Evolutionary conservation across 2,329 filamentous ascomycete species (phyloP), one percentile per base, ranked within the genome.

Genomic region (Diaporthe citri): DNA sequence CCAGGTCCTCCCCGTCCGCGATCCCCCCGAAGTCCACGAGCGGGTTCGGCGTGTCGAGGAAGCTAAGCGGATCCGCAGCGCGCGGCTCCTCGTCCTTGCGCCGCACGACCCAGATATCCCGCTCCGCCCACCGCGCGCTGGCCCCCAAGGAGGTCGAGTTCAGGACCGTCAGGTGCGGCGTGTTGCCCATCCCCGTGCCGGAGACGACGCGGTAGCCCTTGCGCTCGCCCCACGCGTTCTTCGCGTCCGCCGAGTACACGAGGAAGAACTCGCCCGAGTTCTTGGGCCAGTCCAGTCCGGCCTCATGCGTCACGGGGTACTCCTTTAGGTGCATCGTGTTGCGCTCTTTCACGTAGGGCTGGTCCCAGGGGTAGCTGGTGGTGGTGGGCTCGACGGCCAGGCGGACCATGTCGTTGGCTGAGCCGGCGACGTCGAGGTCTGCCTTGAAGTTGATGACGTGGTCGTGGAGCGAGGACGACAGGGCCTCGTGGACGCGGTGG

Each of bases 61-160:
- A 80, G 75, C 86, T 86, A 25, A 82, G 76, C 2, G 83, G 80
- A 51, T 86, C 82, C 0, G 84, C 82, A 13, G 78, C 79, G 7
- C 80, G 79, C 8, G 83, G 84, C 77, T 87, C 85, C 0, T 78
- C 84, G 77, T 89, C 87, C 77, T 88, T 84, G 52, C 87, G 86
- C 10, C 80, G 79, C 25, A 84, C 84, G 41, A 88, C 81, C 22
- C 82, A 81, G 10, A 88, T 77, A 75, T 86, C 84, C 31, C 46
- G 71, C 80, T 79, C 51, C 1, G 72, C 75, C 75, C 75, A 74
- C 12, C 60, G 48, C 10, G 75, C 75, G 36, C 72, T 74, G 46
- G 82, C 83, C 7, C 82, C 80, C 72, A 84, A 83, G 52, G 84
- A 78, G 1, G 79, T 79, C 62, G 82, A 82, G 74, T 80, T 81